Evolutionary conservation across 176 grass and related monocot species (phyloP), one percentile per base, ranked within the genome.

Genomic region (Juncus inflexus): DNA sequence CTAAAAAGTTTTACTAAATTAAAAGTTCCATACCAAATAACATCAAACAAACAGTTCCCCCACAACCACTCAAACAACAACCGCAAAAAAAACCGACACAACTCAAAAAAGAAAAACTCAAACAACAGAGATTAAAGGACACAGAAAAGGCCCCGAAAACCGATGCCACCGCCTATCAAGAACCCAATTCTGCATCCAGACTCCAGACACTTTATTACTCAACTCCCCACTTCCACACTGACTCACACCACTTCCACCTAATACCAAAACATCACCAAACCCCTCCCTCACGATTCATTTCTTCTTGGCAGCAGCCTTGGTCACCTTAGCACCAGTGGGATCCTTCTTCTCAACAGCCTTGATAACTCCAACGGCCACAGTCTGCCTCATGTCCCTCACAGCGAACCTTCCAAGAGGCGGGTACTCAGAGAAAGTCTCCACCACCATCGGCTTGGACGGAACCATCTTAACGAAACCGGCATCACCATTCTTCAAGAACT

Each of bases 171-270:
- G 78, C 43, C 71, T 55, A 7, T 81, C 78, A 37, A 81, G 78
- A 40, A 81, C 78, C 72, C 78, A 81, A 36, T 81, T 81, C 78
- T 81, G 78, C 64, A 75, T 69, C 72, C 72, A 76, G 72, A 63
- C 71, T 57, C 78, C 71, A 51, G 71, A 81, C 2, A 81, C 14
- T 39, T 37, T 37, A 75, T 63, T 54, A 40, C 36, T 28, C 10
- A 28, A 15, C 45, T 76, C 71, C 42, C 11, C 52, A 69, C 3
- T 8, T 28, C 55, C 8, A 67, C 42, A 37, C 7, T 1, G 12
- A 11, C 55, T 19, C 52, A 69, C 64, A 43, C 41, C 40, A 37
- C 2, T 65, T 42, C 3, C 5, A 40, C 28, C 14, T 7, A 55
- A 74, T 13, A 10, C 40, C 12, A 12, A 12, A 1, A 56, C 12